Base-by-base conservation (phyloP, 495 filamentous ascomycete species). In the Aspergillus indologenus region DNA sequence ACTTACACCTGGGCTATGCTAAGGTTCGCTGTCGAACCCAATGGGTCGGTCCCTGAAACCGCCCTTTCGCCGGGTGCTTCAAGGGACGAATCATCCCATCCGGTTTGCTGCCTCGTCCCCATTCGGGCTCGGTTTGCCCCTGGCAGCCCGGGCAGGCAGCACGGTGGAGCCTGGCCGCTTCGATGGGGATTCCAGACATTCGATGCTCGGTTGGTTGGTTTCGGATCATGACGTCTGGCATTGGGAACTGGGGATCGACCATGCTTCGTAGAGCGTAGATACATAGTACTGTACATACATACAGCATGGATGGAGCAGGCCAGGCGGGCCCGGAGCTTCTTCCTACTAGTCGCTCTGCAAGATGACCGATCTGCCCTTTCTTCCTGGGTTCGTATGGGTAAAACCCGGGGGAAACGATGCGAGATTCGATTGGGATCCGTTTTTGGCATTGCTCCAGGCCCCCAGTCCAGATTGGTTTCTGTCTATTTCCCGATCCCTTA, bases 51-150 rank as follows among this genome's bases (percentile, higher is more conserved):
- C 26, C 34, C 12, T 40, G 34, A 40, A 40, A 40, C 34, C 34
- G 34, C 34, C 7, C 34, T 40, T 14, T 14, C 2, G 6, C 12
- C 34, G 5, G 34, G 34, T 2, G 12, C 6, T 40, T 23, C 24
- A 11, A 51, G 40, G n/a, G 19, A 48, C 34, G 53, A 54, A 54
- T 48, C 54, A 54, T 60, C 64, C 49, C 54, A 54, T 60, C 64
- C 49, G 49, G 64, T 63, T 66, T 61, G 58, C 58, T 53, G 64
- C 64, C 64, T 66, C 58, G 57, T 59, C 58, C 62, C 34, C 34
- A 40, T 4, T 62, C 53, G 21, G 44, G 44, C 31, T 52, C 20
- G 15, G 34, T 31, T 50, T 24, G 45, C 58, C 58, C 62, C 62
- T 40, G 34, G 34, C 34, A 40, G 34, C 62, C 58, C 61, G 62